phyloP scores from a whole-genome alignment of 495 filamentous ascomycete genomes.

The Trichoderma gamsii region DNA sequence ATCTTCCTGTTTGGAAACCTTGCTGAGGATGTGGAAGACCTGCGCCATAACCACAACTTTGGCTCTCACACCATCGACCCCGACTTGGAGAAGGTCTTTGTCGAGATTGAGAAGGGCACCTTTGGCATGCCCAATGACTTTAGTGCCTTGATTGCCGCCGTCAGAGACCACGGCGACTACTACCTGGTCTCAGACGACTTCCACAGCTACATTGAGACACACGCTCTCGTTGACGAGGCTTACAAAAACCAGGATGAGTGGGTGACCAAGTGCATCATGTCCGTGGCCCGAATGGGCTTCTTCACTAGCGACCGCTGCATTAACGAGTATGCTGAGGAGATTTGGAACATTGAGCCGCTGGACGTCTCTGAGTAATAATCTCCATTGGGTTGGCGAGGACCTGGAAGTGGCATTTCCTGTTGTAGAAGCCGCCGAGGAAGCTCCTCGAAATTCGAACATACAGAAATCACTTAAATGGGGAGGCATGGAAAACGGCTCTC shows the following conservation, averaged over 20 bases:
- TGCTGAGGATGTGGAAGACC: slow-evolving; percentile 93
- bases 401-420: neutral
- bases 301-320: slow-evolving; percentile 96
- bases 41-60: slow-evolving; percentile 86
- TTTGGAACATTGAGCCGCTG: slow-evolving; percentile 92
- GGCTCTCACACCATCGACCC: slow-evolving; percentile 70
- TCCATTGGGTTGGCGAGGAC: neutral
- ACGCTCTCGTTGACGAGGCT: slow-evolving; percentile 79
- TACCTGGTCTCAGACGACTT: slow-evolving; percentile 98
- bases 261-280: slow-evolving; percentile 81
- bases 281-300: slow-evolving; percentile 89
- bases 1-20: slow-evolving; percentile 98
- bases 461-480: neutral
- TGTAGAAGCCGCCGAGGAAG: neutral
- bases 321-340: slow-evolving; percentile 92
- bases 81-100: slow-evolving; percentile 72
- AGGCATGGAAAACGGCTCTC: neutral
- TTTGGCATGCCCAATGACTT: slow-evolving; percentile 77
- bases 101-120: slow-evolving; percentile 63
- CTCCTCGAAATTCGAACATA: neutral
- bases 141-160: slow-evolving; percentile 69
- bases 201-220: slow-evolving; percentile 84
- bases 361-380: slow-evolving; percentile 12
- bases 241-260: slow-evolving; percentile 89
- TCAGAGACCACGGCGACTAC: slow-evolving; percentile 91